Evolutionary conservation across 371 early-diverging fungal species (phyloP).

Genomic region (Haplosporangium sp.): DNA sequence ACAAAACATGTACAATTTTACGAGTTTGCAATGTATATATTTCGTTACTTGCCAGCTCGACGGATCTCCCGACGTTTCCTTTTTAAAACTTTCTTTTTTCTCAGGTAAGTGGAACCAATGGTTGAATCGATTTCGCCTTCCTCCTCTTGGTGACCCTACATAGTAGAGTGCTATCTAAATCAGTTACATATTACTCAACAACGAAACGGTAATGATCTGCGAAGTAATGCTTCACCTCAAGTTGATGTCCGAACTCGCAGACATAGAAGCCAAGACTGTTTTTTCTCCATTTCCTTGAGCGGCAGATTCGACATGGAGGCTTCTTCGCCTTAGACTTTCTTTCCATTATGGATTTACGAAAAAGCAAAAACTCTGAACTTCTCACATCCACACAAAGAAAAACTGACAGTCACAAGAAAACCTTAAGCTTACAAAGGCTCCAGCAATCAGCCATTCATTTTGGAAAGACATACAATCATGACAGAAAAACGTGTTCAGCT

Average conservation of each 20-base stretch:
- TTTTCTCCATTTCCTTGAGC: slow-evolving; percentile 30
- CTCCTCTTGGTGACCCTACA: slow-evolving; percentile 49
- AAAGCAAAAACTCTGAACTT: not conserved
- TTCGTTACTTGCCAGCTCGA: not conserved
- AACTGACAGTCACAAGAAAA: not conserved
- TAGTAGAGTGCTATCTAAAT: not conserved
- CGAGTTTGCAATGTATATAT: not conserved
- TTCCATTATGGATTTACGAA: not conserved
- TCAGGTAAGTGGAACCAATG: not conserved
- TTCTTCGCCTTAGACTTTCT: slow-evolving; percentile 11
- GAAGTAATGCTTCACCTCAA: slow-evolving; percentile 22
- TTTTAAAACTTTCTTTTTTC: slow-evolving; percentile 10
- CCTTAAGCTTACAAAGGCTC: not conserved
- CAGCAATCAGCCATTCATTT: not conserved
- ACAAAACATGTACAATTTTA: too few species aligned
- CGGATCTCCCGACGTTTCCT: slow-evolving; percentile 8
- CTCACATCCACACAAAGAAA: not conserved
- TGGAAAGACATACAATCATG: slow-evolving; percentile 15
- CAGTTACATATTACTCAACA: not conserved
- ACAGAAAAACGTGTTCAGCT: slow-evolving; percentile 44
- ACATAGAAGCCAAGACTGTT: slow-evolving; percentile 31
- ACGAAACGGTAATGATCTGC: not conserved
- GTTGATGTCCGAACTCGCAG: slow-evolving; percentile 40
- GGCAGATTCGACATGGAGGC: slow-evolving; percentile 36
- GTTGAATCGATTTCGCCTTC: slow-evolving; percentile 28